Conservation (phyloP, 495 filamentous ascomycete species). For the Evernia prunastri region DNA sequence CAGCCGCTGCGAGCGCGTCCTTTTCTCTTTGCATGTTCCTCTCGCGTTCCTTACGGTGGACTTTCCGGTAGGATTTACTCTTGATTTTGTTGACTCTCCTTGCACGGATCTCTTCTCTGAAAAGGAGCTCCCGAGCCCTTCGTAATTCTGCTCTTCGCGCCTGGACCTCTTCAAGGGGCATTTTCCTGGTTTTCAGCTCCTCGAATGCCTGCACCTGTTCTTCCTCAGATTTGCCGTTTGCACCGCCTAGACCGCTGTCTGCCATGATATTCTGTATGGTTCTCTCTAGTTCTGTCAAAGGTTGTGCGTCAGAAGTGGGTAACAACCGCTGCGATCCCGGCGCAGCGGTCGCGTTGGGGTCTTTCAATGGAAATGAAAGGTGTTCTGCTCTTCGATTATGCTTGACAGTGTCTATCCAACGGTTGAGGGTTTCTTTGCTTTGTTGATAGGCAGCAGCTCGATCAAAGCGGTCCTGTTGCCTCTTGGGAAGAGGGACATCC, state of each 20-base stretch:
- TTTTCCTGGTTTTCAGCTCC: conserved; percentile 57
- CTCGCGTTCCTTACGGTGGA: conserved; percentile 82
- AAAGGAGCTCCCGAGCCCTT: conserved; percentile 74
- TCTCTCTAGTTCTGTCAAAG: conserved; percentile 72
- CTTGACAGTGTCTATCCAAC: conserved; percentile 93
- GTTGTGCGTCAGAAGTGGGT: conserved; percentile 49
- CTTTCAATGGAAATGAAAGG: conserved; percentile 78
- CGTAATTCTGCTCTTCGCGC: conserved; percentile 69
- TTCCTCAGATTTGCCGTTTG: conserved; percentile 54
- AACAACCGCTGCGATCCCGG: conserved; percentile 47
- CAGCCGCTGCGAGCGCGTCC: conserved; percentile 60
- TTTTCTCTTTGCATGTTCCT: conserved; percentile 63
- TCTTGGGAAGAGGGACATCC: conserved; percentile 75
- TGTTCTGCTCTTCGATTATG: conserved; percentile 88
- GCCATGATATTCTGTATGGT: conserved; percentile 81
- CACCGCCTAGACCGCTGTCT: conserved; percentile 68
- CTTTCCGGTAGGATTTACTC: conserved; percentile 82
- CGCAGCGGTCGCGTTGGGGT: conserved; percentile 50
- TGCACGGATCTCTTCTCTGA: conserved; percentile 80
- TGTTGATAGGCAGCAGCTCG: conserved; percentile 82
- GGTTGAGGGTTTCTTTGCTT: conserved; percentile 80
- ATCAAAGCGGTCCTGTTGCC: conserved; percentile 82
- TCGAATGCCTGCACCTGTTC: conserved; percentile 62
- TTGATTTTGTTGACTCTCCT: conserved; percentile 99
- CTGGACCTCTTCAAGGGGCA: conserved; percentile 65